Conservation (phyloP, 2,329 filamentous ascomycete species). For the Cytospora mali region DNA sequence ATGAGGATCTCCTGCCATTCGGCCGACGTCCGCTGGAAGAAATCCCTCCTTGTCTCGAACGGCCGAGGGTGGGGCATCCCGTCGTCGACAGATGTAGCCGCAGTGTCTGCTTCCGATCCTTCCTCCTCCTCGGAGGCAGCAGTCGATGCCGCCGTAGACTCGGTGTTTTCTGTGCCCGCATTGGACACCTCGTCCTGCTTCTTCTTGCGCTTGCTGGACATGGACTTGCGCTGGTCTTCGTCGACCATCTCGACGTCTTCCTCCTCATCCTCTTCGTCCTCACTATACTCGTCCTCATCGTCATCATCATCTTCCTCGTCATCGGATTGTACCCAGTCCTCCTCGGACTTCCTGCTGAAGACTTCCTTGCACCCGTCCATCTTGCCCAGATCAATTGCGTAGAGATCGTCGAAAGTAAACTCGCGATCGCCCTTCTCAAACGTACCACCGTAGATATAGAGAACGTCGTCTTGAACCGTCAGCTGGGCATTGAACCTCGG, state of each 20-base stretch:
- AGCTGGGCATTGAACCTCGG: slow-evolving; percentile 88
- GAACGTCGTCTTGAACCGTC: slow-evolving; percentile 85
- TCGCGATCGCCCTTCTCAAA: slow-evolving; percentile 94
- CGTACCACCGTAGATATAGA: slow-evolving; percentile 94
- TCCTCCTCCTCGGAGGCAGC: slow-evolving; percentile 47
- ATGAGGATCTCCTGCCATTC: slow-evolving; percentile 91
- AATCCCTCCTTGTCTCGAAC: slow-evolving; percentile 89
- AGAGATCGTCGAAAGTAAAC: slow-evolving; percentile 94
- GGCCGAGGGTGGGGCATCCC: slow-evolving; percentile 76
- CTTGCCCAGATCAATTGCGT: slow-evolving; percentile 91
- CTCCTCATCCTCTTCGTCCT: slow-evolving; percentile 54
- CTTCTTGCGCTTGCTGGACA: slow-evolving; percentile 60
- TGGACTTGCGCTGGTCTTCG: slow-evolving; percentile 48
- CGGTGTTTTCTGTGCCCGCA: slow-evolving; percentile 40
- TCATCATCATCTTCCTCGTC: slow-evolving; percentile 64
- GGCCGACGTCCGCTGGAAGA: slow-evolving; percentile 83
- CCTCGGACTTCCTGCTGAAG: slow-evolving; percentile 74
- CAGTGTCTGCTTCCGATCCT: slow-evolving; percentile 47
- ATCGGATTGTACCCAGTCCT: slow-evolving; percentile 75
- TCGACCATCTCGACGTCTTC: slow-evolving; percentile 55
- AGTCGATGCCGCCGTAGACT: slow-evolving; percentile 32
- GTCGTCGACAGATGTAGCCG: slow-evolving; percentile 65
- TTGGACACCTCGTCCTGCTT: slow-evolving; percentile 46
- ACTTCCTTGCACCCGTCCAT: slow-evolving; percentile 92
- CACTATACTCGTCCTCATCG: slow-evolving; percentile 60